These are phyloP conservation scores for Kodamaea plutei DNA, from an alignment of 1,139 yeast genomes.

Conservation along the genomic window DNA sequence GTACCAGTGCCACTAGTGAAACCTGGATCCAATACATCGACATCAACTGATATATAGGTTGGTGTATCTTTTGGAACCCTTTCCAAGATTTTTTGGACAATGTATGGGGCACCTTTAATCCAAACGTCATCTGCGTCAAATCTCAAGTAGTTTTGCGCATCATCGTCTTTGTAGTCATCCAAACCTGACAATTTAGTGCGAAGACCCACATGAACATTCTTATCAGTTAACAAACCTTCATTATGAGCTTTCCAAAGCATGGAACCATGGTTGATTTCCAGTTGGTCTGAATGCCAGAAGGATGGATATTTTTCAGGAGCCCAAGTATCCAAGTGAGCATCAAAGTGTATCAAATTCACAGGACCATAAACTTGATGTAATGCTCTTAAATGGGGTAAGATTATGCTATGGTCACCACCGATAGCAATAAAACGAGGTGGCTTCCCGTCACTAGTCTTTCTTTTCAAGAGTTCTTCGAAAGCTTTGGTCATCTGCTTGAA, in stretches of 20 bases:
- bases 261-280: slow-evolving; percentile 71
- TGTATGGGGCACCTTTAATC: slow-evolving; percentile 53
- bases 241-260: slow-evolving; percentile 76
- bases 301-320: slow-evolving; percentile 62
- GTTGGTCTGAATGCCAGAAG: slow-evolving; percentile 64
- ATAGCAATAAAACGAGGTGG: slow-evolving; percentile 66
- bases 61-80: slow-evolving; percentile 55
- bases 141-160: slow-evolving; percentile 57
- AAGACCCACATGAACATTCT: slow-evolving; percentile 68
- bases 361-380: slow-evolving; percentile 57
- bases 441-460: slow-evolving; percentile 20
- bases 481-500: slow-evolving; percentile 68
- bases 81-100: slow-evolving; percentile 46
- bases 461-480: slow-evolving; percentile 51
- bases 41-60: slow-evolving; percentile 69
- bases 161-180: slow-evolving; percentile 64
- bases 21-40: slow-evolving; percentile 79
- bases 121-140: slow-evolving; percentile 70
- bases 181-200: slow-evolving; percentile 64
- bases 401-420: slow-evolving; percentile 77
- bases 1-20: slow-evolving; percentile 83
- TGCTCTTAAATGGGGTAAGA: slow-evolving; percentile 67
- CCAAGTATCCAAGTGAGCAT: slow-evolving; percentile 82
- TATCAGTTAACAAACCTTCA: slow-evolving; percentile 56
- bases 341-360: slow-evolving; percentile 68